Base-by-base conservation (phyloP, 2,329 filamentous ascomycete species). In the Fusarium sp. region DNA sequence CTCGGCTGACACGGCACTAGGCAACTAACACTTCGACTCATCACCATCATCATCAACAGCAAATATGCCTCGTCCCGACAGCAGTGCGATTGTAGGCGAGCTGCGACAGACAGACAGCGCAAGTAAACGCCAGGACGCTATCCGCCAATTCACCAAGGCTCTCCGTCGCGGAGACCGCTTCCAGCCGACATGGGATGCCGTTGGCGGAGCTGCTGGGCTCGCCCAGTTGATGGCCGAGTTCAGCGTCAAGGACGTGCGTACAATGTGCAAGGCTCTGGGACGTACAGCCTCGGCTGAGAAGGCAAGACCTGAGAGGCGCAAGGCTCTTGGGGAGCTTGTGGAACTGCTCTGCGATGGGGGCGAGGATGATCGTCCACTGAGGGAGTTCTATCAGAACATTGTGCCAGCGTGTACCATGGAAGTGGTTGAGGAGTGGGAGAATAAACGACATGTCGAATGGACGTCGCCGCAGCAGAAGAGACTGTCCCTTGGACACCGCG, bases 171-270 rank as follows among this genome's bases (percentile, higher is more conserved):
- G 25, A 6, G 69, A 75, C 35, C 63, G 59, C 13, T 80, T 80
- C 42, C 73, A 70, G 20, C 52, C 62, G 16, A 33, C 52, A 36
- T 80, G 78, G 78, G 66, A 75, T 18, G 74, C 76, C 50, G 25
- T 73, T 3, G 78, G 74, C 18, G 70, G 74, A 4, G 78, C 78
- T 6, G 4, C 59, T 22, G 78, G 77, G 1, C 62, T 80, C 8
- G 71, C 69, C 33, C 35, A 14, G 4, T 36, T 79, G 27, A 79
- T 80, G 77, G 65, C 69, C 25, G 68, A 75, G n/a, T 77, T 80
- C 52, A 80, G 78, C 63, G 67, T 79, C 18, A 50, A 52, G 25
- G 77, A 79, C 25, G 67, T 80, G 0, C 64, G 66, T 6, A 3
- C 27, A 6, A 20, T 78, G 5, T 80, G 77, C 33, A 71, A 60